These are phyloP conservation scores for Penium margaritaceum DNA, from an alignment of 139 green algal species.

Conservation along the genomic window DNA sequence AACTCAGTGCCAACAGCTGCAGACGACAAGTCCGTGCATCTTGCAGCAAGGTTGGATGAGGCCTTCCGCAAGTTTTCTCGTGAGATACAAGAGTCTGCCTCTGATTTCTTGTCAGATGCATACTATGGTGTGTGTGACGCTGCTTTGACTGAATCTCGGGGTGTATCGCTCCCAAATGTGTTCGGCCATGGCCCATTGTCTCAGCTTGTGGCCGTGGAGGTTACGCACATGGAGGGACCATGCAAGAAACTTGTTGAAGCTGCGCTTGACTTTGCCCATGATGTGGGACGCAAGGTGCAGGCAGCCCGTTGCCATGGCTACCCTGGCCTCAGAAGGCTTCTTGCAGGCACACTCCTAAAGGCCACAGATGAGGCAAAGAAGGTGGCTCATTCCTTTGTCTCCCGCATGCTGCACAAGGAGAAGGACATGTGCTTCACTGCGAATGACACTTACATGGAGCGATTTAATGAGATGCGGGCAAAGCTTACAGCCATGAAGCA, in stretches of 20 bases:
- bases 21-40: not conserved
- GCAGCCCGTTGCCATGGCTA: not conserved
- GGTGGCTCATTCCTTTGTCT: not conserved
- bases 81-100: not conserved
- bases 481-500: not conserved
- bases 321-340: constrained; percentile 9
- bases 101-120: constrained; percentile 8
- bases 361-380: constrained; percentile 1
- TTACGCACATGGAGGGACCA: not conserved
- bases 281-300: constrained; percentile 2
- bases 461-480: not conserved
- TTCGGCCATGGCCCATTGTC: not conserved
- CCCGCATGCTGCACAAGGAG: constrained; percentile 9
- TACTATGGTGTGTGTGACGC: constrained; percentile 3
- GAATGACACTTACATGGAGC: constrained; percentile 29
- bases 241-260: not conserved
- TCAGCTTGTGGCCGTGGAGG: constrained; percentile 15
- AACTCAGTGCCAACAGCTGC: not conserved
- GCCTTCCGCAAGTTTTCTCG: constrained; percentile 9
- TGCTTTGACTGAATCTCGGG: constrained; percentile 20
- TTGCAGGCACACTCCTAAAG: not conserved
- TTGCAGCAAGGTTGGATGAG: constrained; percentile 21
- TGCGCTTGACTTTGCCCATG: constrained; percentile 5
- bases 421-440: not conserved
- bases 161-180: constrained; percentile 27